Conservation (phyloP, 495 filamentous ascomycete species). For the Podospora pseudocomata region DNA sequence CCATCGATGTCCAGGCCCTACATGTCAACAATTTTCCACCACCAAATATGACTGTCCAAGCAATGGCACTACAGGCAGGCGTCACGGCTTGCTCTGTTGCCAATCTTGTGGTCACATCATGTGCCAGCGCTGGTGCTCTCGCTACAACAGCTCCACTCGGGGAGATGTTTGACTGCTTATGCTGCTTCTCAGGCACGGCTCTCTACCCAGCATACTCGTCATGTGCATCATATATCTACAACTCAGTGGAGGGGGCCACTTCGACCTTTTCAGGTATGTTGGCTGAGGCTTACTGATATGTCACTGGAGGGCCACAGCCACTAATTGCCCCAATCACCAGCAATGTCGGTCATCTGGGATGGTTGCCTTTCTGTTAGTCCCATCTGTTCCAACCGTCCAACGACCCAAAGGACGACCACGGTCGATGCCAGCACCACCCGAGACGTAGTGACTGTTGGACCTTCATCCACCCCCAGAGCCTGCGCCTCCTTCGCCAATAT, state of each 20-base stretch:
- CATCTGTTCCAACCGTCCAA: not conserved
- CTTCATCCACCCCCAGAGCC: not conserved
- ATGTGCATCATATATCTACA: conserved; percentile 28
- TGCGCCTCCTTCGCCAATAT: conserved; percentile 11
- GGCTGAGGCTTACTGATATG: not conserved
- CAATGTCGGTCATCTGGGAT: not conserved
- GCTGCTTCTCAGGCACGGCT: conserved; percentile 18
- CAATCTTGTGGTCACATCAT: conserved; percentile 17
- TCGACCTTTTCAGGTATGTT: conserved; percentile 12
- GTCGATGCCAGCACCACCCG: not conserved
- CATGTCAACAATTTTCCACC: conserved; percentile 2
- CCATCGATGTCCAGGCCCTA: conserved; percentile 8
- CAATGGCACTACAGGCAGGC: conserved; percentile 8
- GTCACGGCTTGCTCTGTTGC: conserved; percentile 21
- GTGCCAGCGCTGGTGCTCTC: conserved; percentile 16
- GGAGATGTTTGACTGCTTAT: conserved; percentile 20
- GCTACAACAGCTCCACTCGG: conserved; percentile 4
- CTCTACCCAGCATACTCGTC: conserved; percentile 19
- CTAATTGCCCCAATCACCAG: not conserved
- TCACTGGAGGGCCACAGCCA: not conserved
- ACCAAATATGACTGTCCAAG: conserved; percentile 7
- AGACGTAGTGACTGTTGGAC: not conserved
- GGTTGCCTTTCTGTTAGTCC: not conserved
- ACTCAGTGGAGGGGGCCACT: conserved; percentile 9
- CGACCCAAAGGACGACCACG: not conserved